These are phyloP conservation scores for Byssoonygena ceratinophila DNA, from an alignment of 2,329 filamentous ascomycete species.

Conservation along the genomic window DNA sequence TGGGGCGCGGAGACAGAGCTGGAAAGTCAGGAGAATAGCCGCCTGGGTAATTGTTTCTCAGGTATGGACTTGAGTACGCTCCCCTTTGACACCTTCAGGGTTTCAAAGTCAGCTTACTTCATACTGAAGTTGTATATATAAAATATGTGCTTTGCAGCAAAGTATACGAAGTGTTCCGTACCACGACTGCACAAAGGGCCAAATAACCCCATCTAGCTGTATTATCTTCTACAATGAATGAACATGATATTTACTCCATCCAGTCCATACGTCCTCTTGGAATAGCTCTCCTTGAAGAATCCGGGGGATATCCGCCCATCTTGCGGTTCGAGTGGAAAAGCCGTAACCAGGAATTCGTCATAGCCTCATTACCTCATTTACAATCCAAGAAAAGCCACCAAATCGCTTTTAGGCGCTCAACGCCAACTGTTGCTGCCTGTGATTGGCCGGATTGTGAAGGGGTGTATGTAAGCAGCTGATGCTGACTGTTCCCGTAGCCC, in stretches of 20 bases:
- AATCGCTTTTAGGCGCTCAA: slow-evolving; percentile 2
- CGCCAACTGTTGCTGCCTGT: neutral
- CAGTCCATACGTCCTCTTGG: neutral
- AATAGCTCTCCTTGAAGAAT: neutral
- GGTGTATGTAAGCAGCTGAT: slow-evolving; percentile 5
- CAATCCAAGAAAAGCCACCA: slow-evolving; percentile 8
- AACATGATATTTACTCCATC: neutral
- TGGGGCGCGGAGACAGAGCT: too few species aligned
- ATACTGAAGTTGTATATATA: too few species aligned
- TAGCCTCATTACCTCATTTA: slow-evolving; percentile 8
- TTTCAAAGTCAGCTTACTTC: neutral
- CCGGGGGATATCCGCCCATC: neutral
- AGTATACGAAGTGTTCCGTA: too few species aligned
- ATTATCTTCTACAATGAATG: too few species aligned
- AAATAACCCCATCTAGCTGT: too few species aligned
- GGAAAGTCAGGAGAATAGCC: neutral
- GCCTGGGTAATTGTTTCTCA: neutral
- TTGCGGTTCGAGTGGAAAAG: slow-evolving; percentile 1
- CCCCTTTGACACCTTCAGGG: neutral
- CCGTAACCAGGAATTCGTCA: neutral
- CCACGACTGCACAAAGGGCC: too few species aligned
- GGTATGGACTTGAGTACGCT: neutral
- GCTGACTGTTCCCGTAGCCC: slow-evolving; percentile 2
- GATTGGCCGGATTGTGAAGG: neutral
- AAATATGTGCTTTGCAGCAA: too few species aligned